Evolutionary conservation across 345 rosid genomes (phyloP).

Genomic region (Raphanus raphanistrum): DNA sequence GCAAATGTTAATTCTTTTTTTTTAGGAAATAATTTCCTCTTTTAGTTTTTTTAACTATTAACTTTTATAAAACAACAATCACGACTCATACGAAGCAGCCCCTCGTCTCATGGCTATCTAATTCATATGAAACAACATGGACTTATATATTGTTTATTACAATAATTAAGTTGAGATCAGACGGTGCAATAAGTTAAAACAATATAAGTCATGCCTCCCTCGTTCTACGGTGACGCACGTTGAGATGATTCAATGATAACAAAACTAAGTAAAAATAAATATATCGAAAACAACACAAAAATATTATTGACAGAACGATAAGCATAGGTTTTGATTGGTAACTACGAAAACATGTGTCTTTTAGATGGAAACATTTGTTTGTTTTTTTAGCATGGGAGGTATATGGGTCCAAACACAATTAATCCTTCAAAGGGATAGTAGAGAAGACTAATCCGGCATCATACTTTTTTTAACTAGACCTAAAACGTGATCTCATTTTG

Average conservation of each 20-base stretch:
- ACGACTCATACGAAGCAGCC: conserved; percentile 18
- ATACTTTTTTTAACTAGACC: no score
- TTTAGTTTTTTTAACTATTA: background rate
- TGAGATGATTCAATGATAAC: conserved; percentile 8
- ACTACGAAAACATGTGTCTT: conserved; percentile 8
- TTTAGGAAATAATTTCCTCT: no score
- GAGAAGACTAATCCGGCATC: no score
- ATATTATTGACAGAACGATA: background rate
- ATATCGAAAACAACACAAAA: background rate
- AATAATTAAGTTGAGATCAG: conserved; percentile 9
- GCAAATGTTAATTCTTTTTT: no score
- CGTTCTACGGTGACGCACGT: conserved; percentile 32
- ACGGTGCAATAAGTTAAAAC: conserved; percentile 11
- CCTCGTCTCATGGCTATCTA: conserved; percentile 8
- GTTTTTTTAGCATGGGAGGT: no score
- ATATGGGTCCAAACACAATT: no score
- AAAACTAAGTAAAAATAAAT: background rate
- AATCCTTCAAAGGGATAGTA: no score
- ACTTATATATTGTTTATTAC: conserved; percentile 3
- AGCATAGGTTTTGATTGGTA: conserved; percentile 4
- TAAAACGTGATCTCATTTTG: no score
- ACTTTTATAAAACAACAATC: background rate
- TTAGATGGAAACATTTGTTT: conserved; percentile 4
- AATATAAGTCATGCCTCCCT: conserved; percentile 34
- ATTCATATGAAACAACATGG: background rate